Base-by-base conservation (phyloP, 1,284 basidiomycete genomes). In the Naganishia albida region DNA sequence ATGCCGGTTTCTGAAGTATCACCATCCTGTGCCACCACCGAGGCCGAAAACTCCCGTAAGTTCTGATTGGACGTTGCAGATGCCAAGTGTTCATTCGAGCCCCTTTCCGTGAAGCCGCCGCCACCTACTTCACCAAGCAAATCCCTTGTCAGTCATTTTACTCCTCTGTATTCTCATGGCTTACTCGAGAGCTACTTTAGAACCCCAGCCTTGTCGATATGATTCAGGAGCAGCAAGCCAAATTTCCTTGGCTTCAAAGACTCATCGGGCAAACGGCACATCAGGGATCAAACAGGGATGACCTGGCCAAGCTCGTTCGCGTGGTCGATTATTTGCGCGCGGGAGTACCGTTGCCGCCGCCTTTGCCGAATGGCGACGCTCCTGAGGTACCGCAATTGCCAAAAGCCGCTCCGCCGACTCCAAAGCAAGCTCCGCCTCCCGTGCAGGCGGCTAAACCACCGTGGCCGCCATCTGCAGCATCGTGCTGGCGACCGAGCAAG, bases 171-270 rank as follows among this genome's bases (percentile, higher is more conserved):
- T 10, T 34, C 34, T 10, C 34, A 34, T 34, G n/a, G n/a, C 34
- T 34, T 4, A 34, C 34, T 34, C 34, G 34, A 34, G 34, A n/a
- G n/a, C n/a, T 34, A 10, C 4, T 34, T 10, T 23, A 48, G 46
- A 48, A 10, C 23, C 46, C 46, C 15, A 6, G 3, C 46, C 20
- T 62, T 8, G 49, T 62, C 16, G 57, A 44, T 4, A 26, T 34
- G 4, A 44, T 62, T 28, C 30, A 62, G 26, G 28, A 26, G 15
- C n/a, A 50, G 18, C 44, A 44, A 49, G 38, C 18, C 15, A 53
- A 50, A 6, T 43, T 28, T n/a, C 62, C 62, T 16, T 63, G 62
- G 62, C 40, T 63, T 4, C 34, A n/a, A 18, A 15, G 30, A 44
- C 51, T 63, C 40, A 53, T 63, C 7, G n/a, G 2, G 16, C 20